Percentiles rank a stretch among this genome's conserved stretches.
Evolutionary conservation across 1,284 basidiomycete species (phyloP).

Genomic region (Leccinum subfulvum): DNA sequence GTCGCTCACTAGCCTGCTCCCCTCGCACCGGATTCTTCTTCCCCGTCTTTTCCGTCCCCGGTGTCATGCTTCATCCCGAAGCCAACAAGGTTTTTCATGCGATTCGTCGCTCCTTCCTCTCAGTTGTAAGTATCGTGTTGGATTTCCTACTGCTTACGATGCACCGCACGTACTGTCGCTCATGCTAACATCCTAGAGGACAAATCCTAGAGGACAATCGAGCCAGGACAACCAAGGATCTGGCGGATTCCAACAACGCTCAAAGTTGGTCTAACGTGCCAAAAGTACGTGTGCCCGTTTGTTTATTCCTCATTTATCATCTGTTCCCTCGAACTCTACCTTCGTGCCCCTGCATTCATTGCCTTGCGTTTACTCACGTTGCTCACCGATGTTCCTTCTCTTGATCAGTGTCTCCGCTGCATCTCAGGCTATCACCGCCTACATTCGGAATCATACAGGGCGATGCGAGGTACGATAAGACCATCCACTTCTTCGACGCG

Average conservation of each 20-base stretch:
- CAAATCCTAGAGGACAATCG: conserved; percentile 65
- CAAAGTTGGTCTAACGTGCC: conserved; percentile 62
- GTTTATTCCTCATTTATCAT: conserved; percentile 11
- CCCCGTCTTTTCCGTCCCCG: no score
- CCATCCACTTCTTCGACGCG: conserved; percentile 68
- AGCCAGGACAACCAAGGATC: conserved; percentile 80
- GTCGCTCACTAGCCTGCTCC: conserved; percentile 1
- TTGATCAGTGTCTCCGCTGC: conserved; percentile 63
- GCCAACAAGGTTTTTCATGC: no score
- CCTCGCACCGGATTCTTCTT: no score
- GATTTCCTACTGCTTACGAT: no score
- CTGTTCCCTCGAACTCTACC: conserved; percentile 1
- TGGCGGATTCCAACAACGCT: conserved; percentile 61
- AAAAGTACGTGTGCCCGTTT: conserved; percentile 54
- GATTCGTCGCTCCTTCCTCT: no score
- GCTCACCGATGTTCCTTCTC: conserved; percentile 10
- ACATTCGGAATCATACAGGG: conserved; percentile 66
- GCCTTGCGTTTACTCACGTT: conserved; percentile 16
- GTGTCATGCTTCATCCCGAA: no score
- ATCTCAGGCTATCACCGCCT: conserved; percentile 77
- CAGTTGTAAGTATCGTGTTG: no score
- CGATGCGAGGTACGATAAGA: conserved; percentile 70
- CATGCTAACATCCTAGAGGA: conserved; percentile 40
- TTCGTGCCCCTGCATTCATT: conserved; percentile 9
- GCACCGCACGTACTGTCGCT: no score